Evolutionary conservation across 2,329 filamentous ascomycete species (phyloP), one percentile per base, ranked within the genome.

Genomic region (Xylariaceae sp.): DNA sequence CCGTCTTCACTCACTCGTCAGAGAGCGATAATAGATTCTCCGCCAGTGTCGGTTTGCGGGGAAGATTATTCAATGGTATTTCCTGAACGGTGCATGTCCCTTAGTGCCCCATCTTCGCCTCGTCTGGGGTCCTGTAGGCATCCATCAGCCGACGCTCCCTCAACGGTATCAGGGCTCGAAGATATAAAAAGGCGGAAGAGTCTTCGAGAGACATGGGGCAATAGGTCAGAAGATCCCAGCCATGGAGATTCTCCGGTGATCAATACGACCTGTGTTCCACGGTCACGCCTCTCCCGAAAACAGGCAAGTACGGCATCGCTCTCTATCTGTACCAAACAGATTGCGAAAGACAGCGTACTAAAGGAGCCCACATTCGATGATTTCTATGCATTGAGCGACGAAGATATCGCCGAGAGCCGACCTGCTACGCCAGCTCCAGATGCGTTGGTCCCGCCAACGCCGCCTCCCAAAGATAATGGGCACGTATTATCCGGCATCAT

Each of bases 371-470:
- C 69, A 29, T 60, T 79, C 17, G 65, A 68, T 15, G 76, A 80
- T 30, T 79, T 80, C 38, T 63, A 77, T 39, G 64, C 67, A 16
- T 62, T 80, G 4, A 73, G 68, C 42, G 76, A 80, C 44, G 76
- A 81, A 22, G 77, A 80, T 41, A 76, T 81, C 45, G 74, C 76
- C 8, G 77, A 80, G 50, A 60, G 48, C 33, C 43, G 35, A 53
- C 51, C 51, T 33, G 19, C 42, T n/a, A 54, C 54, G 29, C 45
- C 45, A 32, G 28, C 39, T 18, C 18, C 30, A 39, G 42, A 52
- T 39, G 3, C 39, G 18, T 40, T 38, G n/a, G 39, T 50, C 17
- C 56, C 60, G 11, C 56, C 60, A 9, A 53, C 47, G 18, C 57
- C 59, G 11, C 54, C 58, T 1, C 50, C 53, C 4, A 58, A 58